Base-by-base conservation (phyloP, 768 basidiomycete genomes). In the Cystobasidiopsis lactophilus region DNA sequence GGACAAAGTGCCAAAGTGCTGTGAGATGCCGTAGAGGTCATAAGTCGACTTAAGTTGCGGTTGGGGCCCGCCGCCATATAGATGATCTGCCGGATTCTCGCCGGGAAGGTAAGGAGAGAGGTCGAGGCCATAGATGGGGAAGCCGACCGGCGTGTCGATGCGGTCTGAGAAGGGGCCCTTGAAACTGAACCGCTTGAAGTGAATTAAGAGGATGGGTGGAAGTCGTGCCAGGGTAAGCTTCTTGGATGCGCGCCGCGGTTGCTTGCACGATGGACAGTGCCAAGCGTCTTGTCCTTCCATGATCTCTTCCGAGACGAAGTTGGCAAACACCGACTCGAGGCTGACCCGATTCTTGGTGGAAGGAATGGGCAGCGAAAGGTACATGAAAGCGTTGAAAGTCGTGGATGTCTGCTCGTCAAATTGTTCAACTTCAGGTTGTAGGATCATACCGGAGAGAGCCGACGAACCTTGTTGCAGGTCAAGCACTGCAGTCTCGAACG, bases 381-480 rank as follows among this genome's bases (percentile, higher is more conserved):
- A 89, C 72, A 93, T 96, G 67, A 96, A 96, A 5, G 82, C 60
- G 64, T 95, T 93, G 61, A 89, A 96, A 3, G 89, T 95, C 26
- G 88, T 96, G 27, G 89, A 93, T 3, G 89, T 95, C 88, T 95
- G 59, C 10, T 30, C 49, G 21, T n/a, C 16, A 41, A 24, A 49
- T 44, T 47, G 43, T 51, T n/a, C n/a, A n/a, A 31, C 49, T 23
- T n/a, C 16, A 41, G 27, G 49, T 44, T 47, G 43, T 51, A 40
- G 46, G 50, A 35, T 31, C 38, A 39, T 21, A 66, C 69, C 38
- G 35, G 5, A 29, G 31, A 43, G 27, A 5, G 37, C 55, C 14
- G 18, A 63, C 73, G 39, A 56, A 88, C 89, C 67, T 84, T 83
- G 57, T 77, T 72, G 64, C 91, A 98, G 3, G 82, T 91, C 64